Evolutionary conservation across 1,284 basidiomycete species (phyloP).

Genomic region (Marasmius tenuissimus): DNA sequence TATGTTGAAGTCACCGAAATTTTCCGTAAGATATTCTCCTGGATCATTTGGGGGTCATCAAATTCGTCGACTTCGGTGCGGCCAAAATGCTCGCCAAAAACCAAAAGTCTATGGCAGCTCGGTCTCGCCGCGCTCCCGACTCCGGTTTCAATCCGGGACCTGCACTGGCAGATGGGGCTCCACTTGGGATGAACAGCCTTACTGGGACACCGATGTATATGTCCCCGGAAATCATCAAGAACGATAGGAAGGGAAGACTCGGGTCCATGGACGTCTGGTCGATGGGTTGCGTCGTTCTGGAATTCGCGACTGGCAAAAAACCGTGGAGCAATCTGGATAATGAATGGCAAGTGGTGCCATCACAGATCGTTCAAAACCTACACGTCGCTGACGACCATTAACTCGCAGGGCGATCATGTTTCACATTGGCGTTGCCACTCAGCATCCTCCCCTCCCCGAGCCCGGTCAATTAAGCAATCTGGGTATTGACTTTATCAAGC

Average conservation of each 20-base stretch:
- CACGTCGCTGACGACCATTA: constrained; percentile 12
- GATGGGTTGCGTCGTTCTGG: constrained; percentile 93
- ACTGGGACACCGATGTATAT: constrained; percentile 99
- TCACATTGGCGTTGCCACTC: constrained; percentile 96
- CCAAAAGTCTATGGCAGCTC: constrained; percentile 78
- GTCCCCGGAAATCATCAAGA: constrained; percentile 98
- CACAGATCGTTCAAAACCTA: not conserved
- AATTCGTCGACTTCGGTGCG: constrained; percentile 98
- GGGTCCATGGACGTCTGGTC: constrained; percentile 99
- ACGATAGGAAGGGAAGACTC: constrained; percentile 79
- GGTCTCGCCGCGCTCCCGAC: constrained; percentile 58
- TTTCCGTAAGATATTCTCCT: constrained; percentile 81
- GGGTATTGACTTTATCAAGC: constrained; percentile 94
- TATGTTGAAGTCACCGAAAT: not conserved
- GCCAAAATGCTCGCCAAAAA: constrained; percentile 97
- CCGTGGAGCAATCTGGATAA: constrained; percentile 99
- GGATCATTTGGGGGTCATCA: constrained; percentile 92
- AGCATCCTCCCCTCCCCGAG: constrained; percentile 95
- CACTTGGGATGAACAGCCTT: constrained; percentile 71
- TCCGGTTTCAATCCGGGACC: constrained; percentile 21
- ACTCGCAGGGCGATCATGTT: constrained; percentile 93
- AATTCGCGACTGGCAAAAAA: constrained; percentile 94
- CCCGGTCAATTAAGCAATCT: constrained; percentile 84
- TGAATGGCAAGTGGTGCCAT: constrained; percentile 75
- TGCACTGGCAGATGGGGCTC: constrained; percentile 29